These are phyloP conservation scores for Lipomyces spencermartinsiae DNA, from an alignment of 805 yeast species.

Conservation along the genomic window DNA sequence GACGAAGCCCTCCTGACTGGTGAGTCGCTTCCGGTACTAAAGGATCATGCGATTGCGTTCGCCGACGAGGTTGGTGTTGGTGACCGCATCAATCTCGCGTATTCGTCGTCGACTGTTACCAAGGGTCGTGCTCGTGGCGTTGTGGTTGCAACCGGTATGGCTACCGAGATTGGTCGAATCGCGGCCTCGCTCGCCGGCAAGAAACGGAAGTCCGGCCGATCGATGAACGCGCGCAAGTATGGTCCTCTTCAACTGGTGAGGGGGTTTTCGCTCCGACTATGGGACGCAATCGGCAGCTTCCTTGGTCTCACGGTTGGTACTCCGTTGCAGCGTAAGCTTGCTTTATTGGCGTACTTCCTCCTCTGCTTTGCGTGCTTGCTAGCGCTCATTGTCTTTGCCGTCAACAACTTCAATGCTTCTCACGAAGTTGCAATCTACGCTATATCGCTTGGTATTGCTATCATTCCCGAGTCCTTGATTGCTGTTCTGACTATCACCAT, in stretches of 20 bases:
- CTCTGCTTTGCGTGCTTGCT: conserved; percentile 81
- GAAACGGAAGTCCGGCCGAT: conserved; percentile 31
- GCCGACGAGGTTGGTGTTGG: conserved; percentile 62
- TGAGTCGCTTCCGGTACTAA: conserved; percentile 68
- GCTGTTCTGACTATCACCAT: conserved; percentile 84
- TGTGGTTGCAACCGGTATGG: conserved; percentile 69
- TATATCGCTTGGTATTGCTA: conserved; percentile 79
- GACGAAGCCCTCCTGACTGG: conserved; percentile 73
- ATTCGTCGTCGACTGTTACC: conserved; percentile 68
- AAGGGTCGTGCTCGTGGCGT: conserved; percentile 79
- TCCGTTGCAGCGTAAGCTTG: conserved; percentile 75
- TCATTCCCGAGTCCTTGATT: conserved; percentile 81
- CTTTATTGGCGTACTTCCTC: conserved; percentile 75
- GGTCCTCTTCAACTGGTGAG: conserved; percentile 37
- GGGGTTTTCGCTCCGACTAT: conserved; percentile 57
- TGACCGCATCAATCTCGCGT: conserved; percentile 75
- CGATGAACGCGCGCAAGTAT: conserved; percentile 31
- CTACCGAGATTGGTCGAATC: conserved; percentile 76
- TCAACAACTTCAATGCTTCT: conserved; percentile 76
- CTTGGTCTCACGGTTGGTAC: conserved; percentile 82
- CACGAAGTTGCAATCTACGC: conserved; percentile 87
- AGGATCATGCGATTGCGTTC: conserved; percentile 55
- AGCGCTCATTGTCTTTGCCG: conserved; percentile 86
- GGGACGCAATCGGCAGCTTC: conserved; percentile 67
- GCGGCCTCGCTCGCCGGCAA: conserved; percentile 50